Conservation (phyloP, 257 asterid genomes). For the Solanum medicagineum region DNA sequence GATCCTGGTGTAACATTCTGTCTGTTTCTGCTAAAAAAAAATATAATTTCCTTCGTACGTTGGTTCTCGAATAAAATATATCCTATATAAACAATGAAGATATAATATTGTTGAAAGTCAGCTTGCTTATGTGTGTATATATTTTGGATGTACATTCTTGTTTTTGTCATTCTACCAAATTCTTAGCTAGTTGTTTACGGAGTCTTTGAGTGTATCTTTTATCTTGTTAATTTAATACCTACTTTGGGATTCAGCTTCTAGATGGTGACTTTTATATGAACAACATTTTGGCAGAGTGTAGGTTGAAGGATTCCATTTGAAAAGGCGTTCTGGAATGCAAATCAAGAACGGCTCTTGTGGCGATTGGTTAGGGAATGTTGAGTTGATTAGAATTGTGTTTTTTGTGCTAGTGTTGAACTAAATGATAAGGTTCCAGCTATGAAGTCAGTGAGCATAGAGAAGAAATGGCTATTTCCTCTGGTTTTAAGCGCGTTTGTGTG, state of each 20-base stretch:
- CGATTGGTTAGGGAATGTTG: slow-evolving; percentile 2
- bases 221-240: neutral
- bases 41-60: neutral
- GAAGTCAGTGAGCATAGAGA: slow-evolving; percentile 58
- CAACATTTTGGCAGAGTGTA: neutral
- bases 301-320: slow-evolving; percentile 10
- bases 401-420: slow-evolving; percentile 1
- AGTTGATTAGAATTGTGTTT: slow-evolving; percentile 2
- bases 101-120: neutral
- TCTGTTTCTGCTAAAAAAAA: slow-evolving; percentile 5
- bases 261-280: neutral
- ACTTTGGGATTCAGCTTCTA: neutral
- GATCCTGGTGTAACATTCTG: slow-evolving; percentile 14
- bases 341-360: neutral
- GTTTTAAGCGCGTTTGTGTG: slow-evolving; percentile 46
- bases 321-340: slow-evolving; percentile 15
- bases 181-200: slow-evolving; percentile 1
- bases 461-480: slow-evolving; percentile 69
- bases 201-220: slow-evolving; percentile 1
- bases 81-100: neutral
- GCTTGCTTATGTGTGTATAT: neutral
- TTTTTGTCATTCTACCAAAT: neutral
- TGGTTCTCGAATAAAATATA: neutral
- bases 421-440: slow-evolving; percentile 34
- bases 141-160: neutral